These are phyloP conservation scores for Sphagnum tenellum DNA, from an alignment of 225 moss, liverwort and hornwort genomes.

Conservation along the genomic window DNA sequence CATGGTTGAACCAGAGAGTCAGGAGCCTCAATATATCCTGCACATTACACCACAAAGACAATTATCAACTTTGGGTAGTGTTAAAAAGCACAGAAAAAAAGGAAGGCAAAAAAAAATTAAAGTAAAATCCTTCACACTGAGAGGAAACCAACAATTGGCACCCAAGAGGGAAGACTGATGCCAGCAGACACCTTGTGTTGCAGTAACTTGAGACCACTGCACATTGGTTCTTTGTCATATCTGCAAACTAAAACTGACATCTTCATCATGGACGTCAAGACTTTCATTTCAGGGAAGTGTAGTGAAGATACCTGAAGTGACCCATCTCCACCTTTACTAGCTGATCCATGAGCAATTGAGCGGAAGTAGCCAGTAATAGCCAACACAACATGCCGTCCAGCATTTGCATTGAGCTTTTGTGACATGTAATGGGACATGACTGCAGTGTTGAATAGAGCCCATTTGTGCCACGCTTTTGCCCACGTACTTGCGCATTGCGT, in stretches of 20 bases:
- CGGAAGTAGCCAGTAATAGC: constrained; percentile 84
- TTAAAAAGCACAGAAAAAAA: too few relatives aligned
- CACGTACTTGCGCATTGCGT: constrained; percentile 66
- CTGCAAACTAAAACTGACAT: too few relatives aligned
- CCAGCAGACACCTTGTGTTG: too few relatives aligned
- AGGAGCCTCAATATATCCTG: constrained; percentile 98
- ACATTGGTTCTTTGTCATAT: too few relatives aligned
- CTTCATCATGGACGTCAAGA: too few relatives aligned
- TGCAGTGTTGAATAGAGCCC: constrained; percentile 92
- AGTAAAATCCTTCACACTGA: too few relatives aligned
- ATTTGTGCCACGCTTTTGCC: constrained; percentile 99
- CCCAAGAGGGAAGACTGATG: too few relatives aligned
- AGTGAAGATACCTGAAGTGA: constrained; percentile 58
- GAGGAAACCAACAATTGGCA: too few relatives aligned
- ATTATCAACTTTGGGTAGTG: too few relatives aligned
- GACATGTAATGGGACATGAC: constrained; percentile 62
- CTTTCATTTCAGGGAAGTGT: too few relatives aligned
- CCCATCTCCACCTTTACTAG: constrained; percentile 78
- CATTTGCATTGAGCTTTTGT: constrained; percentile 28
- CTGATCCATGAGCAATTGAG: constrained; percentile 78
- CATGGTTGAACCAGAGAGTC: constrained; percentile 94
- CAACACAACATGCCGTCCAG: constrained; percentile 71
- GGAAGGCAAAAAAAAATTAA: too few relatives aligned
- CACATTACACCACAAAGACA: not conserved
- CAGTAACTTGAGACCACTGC: too few relatives aligned